A percentile compares a stretch with the other conserved stretches of the same genome.
These are phyloP conservation scores for Tulasnella sp. DNA, from an alignment of 768 basidiomycete genomes.

Conservation along the genomic window DNA sequence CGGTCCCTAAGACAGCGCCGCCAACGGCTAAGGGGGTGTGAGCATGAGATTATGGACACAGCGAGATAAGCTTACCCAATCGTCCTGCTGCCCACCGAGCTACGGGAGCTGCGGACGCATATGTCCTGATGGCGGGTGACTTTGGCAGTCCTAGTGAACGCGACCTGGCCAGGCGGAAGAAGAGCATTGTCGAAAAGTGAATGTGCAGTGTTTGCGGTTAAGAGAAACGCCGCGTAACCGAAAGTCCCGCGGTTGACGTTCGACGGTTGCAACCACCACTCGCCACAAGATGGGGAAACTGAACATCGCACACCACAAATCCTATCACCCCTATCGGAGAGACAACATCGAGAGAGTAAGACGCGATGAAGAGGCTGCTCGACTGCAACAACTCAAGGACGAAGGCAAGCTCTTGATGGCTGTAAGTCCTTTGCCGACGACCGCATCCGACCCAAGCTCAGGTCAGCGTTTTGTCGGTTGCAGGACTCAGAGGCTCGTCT, in stretches of 20 bases:
- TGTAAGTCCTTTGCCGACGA: slow-evolving; percentile 46
- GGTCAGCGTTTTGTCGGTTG: background rate
- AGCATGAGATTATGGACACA: background rate
- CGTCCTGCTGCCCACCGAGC: slow-evolving; percentile 5
- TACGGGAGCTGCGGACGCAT: background rate
- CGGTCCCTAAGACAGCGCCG: slow-evolving; percentile 32
- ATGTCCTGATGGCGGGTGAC: background rate
- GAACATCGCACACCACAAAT: slow-evolving; percentile 90
- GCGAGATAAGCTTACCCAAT: background rate
- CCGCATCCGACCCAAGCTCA: background rate
- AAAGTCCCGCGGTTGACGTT: slow-evolving; percentile 23
- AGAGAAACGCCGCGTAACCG: background rate
- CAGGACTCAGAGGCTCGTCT: slow-evolving; percentile 84
- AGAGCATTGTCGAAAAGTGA: slow-evolving; percentile 5
- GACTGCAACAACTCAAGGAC: slow-evolving; percentile 64
- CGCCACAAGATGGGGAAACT: slow-evolving; percentile 70
- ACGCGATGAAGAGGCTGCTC: slow-evolving; percentile 81
- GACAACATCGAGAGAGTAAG: slow-evolving; percentile 84
- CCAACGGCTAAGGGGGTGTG: slow-evolving; percentile 16
- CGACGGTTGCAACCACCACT: background rate
- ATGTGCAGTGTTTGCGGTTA: background rate
- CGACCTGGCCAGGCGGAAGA: background rate
- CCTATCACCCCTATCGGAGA: slow-evolving; percentile 80
- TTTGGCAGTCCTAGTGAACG: background rate
- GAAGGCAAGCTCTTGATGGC: slow-evolving; percentile 75